A percentile compares a stretch with the other conserved stretches of the same genome.
Conservation (phyloP, 176 grass and related monocot genomes). For the Carex cristatella region DNA sequence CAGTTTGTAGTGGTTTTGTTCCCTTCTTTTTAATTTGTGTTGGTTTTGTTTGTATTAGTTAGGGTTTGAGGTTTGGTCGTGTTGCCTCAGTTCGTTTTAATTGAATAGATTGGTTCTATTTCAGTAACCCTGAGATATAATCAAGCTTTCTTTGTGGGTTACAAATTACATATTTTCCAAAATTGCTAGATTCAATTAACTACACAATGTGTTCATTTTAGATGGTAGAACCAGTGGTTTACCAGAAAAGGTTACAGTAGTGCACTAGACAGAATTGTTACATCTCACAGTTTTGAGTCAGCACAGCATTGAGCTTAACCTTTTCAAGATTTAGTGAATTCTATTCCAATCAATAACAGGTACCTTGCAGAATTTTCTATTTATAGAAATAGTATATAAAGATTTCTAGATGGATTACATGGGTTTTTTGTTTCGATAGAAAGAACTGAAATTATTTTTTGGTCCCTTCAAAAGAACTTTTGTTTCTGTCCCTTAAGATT, state of each 20-base stretch:
- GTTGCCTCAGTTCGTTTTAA: not conserved
- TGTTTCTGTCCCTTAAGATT: too few species aligned
- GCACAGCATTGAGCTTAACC: not conserved
- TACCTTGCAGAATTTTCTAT: not conserved
- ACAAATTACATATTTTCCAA: not conserved
- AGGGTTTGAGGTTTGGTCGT: not conserved
- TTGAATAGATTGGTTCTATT: not conserved
- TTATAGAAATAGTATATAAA: too few species aligned
- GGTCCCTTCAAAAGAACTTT: too few species aligned
- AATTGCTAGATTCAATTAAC: not conserved
- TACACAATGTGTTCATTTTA: not conserved
- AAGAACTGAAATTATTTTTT: too few species aligned
- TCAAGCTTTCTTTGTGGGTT: constrained; percentile 2
- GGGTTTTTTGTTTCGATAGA: too few species aligned
- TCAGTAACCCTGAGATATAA: not conserved
- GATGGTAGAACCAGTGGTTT: not conserved
- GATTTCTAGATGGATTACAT: too few species aligned
- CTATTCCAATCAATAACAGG: not conserved
- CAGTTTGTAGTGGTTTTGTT: not conserved
- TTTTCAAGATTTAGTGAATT: not conserved
- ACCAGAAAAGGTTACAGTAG: not conserved
- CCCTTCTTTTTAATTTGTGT: not conserved
- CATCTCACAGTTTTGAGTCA: not conserved
- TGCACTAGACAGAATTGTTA: not conserved
- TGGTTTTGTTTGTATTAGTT: constrained; percentile 8